Evolutionary conservation across 139 green algal species (phyloP).

Genomic region (Chlamydomonas sp.): DNA sequence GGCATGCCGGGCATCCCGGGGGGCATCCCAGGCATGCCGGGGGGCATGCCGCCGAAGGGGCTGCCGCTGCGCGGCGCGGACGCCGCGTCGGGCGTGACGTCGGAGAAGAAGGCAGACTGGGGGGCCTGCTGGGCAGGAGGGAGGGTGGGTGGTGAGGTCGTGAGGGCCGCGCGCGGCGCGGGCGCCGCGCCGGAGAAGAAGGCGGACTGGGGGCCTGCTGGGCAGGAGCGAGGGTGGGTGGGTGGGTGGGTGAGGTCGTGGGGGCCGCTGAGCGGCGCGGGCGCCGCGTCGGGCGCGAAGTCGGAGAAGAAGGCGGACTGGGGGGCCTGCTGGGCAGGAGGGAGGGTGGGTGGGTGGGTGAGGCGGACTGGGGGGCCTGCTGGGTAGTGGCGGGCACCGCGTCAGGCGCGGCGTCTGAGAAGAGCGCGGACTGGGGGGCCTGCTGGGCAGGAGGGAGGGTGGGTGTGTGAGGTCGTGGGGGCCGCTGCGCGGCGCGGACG

Average conservation of each 20-base stretch:
- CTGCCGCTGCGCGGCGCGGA: neutral
- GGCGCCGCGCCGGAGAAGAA: too few relatives aligned
- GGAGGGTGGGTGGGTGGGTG: neutral
- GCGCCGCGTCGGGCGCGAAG: neutral
- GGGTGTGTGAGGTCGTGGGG: neutral
- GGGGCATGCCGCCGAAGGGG: constrained; percentile 1
- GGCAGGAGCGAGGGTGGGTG: constrained; percentile 19
- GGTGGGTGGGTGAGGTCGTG: neutral
- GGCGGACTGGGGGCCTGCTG: too few relatives aligned
- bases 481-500: neutral
- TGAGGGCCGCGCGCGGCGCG: neutral
- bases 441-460: too few relatives aligned
- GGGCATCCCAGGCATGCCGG: constrained; percentile 11
- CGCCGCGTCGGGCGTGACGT: neutral
- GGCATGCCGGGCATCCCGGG: neutral
- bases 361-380: neutral
- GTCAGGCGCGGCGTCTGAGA: too few relatives aligned
- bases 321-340: neutral
- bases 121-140: neutral
- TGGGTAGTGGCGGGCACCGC: too few relatives aligned
- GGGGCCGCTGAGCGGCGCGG: neutral
- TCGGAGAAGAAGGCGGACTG: constrained; percentile 13
- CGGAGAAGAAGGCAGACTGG: constrained; percentile 9
- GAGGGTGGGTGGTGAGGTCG: neutral
- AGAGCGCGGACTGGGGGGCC: too few relatives aligned